Base-by-base conservation (phyloP, 441 rosid species). In the Gossypium gossypioides region DNA sequence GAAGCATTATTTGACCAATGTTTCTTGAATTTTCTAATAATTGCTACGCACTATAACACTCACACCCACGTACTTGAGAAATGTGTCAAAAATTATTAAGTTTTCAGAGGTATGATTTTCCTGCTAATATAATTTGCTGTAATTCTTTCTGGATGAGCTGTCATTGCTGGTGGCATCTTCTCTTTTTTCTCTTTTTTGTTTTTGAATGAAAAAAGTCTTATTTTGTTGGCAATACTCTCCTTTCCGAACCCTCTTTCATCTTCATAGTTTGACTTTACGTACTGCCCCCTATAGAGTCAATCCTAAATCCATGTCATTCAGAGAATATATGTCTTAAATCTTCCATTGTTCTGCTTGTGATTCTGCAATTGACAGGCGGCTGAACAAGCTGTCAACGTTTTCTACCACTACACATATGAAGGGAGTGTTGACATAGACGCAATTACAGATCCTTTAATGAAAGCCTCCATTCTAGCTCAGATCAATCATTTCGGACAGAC, bases 331-430 rank as follows among this genome's bases (percentile, higher is more conserved):
- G 13, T 15, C 75, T 44, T 44, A 2, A 4, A 15, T 63, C 32
- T 51, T 54, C 22, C 29, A 24, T 22, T 63, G 37, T 46, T 71
- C 19, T 79, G 69, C 64, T 78, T 52, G 12, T 72, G 25, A 32
- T 51, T 52, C 61, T 65, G 5, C 75, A 58, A 64, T 72, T 80
- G 73, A 66, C 90, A 96, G 99, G 97, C 90, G 8, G 97, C 99
- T 73, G 96, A 90, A 81, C 91, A 90, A 72, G 86, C 89, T 52
- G 85, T 87, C 34, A 90, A 90, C 75, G 92, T 90, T 66, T 90
- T 88, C 85, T 90, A 90, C 76, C 99, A 96, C 79, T 96, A 96
- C 87, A 96, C 96, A 13, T 90, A 90, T 7, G 96, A 88, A 76
- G 92, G 96, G 50, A 90, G 87, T 68, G 93, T 90, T 66, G 96